Evolutionary conservation across 495 filamentous ascomycete genomes (phyloP).

Genomic region (Glutinoglossum americanum): DNA sequence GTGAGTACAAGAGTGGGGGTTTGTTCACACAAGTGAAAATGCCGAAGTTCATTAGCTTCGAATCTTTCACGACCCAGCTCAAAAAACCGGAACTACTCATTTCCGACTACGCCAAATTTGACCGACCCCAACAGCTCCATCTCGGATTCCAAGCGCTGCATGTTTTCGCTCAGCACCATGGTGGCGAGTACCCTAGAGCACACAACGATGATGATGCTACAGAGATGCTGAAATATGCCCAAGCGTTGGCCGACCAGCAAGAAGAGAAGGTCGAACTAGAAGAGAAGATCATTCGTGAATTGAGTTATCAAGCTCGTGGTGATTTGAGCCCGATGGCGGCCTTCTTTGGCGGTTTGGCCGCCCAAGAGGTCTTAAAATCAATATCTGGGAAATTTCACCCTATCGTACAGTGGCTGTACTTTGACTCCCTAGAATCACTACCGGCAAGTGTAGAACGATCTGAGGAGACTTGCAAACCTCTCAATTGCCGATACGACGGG

Average conservation of each 20-base stretch:
- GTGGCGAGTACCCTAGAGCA: slow-evolving; percentile 51
- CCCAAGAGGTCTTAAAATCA: slow-evolving; percentile 91
- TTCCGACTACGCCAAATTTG: slow-evolving; percentile 94
- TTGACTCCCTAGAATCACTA: slow-evolving; percentile 90
- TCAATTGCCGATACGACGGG: slow-evolving; percentile 73
- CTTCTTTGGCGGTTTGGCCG: slow-evolving; percentile 85
- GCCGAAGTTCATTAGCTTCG: slow-evolving; percentile 86
- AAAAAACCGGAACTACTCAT: slow-evolving; percentile 75
- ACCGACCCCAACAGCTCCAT: slow-evolving; percentile 79
- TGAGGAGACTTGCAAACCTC: slow-evolving; percentile 71
- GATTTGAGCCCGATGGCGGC: slow-evolving; percentile 83
- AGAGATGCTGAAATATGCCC: slow-evolving; percentile 51
- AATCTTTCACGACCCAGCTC: slow-evolving; percentile 49
- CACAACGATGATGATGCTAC: slow-evolving; percentile 68
- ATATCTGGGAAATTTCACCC: slow-evolving; percentile 96
- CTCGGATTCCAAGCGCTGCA: slow-evolving; percentile 84
- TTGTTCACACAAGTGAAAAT: slow-evolving; percentile 92
- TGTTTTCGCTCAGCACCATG: slow-evolving; percentile 48
- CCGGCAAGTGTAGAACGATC: slow-evolving; percentile 50
- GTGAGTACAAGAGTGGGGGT: slow-evolving; percentile 69
- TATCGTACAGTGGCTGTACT: slow-evolving; percentile 84
- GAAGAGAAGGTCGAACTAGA: slow-evolving; percentile 69
- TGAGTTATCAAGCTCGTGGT: slow-evolving; percentile 88
- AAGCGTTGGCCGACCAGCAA: slow-evolving; percentile 36
- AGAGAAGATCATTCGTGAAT: slow-evolving; percentile 78